Evolutionary conservation across 768 basidiomycete genomes (phyloP).

Genomic region (Pholiota molesta): DNA sequence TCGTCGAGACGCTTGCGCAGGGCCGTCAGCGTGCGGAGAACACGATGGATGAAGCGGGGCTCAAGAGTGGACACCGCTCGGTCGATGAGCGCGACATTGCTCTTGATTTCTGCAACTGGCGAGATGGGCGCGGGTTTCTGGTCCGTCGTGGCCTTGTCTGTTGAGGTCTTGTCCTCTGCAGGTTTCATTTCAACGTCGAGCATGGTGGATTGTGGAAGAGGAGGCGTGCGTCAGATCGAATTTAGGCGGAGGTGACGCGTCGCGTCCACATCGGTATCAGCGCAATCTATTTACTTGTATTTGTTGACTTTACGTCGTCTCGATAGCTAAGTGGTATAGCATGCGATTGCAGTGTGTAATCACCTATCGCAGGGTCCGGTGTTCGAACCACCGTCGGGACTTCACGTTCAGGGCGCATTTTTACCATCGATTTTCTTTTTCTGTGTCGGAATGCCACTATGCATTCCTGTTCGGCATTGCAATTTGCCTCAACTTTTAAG

Average conservation of each 20-base stretch:
- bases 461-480: too few relatives aligned
- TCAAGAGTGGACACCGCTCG: slow-evolving; percentile 85
- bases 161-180: slow-evolving; percentile 46
- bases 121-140: slow-evolving; percentile 53
- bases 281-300: slow-evolving; percentile 18
- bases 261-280: slow-evolving; percentile 18
- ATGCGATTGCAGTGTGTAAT: slow-evolving; percentile 46
- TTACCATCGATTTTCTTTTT: neutral
- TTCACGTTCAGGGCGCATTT: too few relatives aligned
- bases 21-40: slow-evolving; percentile 78
- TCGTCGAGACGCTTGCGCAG: slow-evolving; percentile 78
- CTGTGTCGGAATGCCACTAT: too few relatives aligned
- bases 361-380: slow-evolving; percentile 45
- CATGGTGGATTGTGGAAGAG: slow-evolving; percentile 42
- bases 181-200: slow-evolving; percentile 72
- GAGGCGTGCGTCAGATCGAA: slow-evolving; percentile 12
- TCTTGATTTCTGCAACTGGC: slow-evolving; percentile 77
- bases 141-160: slow-evolving; percentile 41
- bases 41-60: slow-evolving; percentile 90
- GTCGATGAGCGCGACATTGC: slow-evolving; percentile 78
- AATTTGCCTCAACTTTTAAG: too few relatives aligned
- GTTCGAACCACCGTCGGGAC: slow-evolving; percentile 50
- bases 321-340: slow-evolving; percentile 56
- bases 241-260: slow-evolving; percentile 37
- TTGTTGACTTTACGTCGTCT: slow-evolving; percentile 26